Evolutionary conservation across 2,329 filamentous ascomycete genomes (phyloP).

Genomic region (Fusarium marasasianum): DNA sequence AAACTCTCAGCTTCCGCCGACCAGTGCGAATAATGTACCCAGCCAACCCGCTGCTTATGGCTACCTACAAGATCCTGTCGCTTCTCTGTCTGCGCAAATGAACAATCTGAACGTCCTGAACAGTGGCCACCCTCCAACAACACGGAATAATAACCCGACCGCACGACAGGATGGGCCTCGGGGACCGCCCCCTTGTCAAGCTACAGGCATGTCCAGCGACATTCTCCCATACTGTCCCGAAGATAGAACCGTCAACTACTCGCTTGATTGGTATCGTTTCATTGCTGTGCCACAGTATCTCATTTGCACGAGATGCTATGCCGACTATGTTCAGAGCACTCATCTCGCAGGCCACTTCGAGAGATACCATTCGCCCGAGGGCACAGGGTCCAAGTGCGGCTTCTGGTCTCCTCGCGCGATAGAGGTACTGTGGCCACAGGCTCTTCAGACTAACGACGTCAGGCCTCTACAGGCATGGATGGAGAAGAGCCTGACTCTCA

Average conservation of each 20-base stretch:
- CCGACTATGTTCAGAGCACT: conserved; percentile 48
- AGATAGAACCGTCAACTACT: conserved; percentile 41
- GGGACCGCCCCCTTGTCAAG: conserved; percentile 19
- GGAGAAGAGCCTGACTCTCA: conserved; percentile 37
- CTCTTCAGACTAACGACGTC: conserved; percentile 40
- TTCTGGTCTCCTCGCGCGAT: conserved; percentile 48
- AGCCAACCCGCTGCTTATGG: not conserved
- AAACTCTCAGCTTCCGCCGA: not conserved
- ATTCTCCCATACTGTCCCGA: conserved; percentile 44
- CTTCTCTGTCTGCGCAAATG: conserved; percentile 29
- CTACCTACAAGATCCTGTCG: conserved; percentile 4
- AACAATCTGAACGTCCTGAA: conserved; percentile 17
- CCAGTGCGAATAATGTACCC: fast-evolving
- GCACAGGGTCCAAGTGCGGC: conserved; percentile 44
- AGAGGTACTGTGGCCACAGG: conserved; percentile 48
- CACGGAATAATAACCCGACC: not conserved
- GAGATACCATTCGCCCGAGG: conserved; percentile 36
- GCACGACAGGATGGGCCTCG: conserved; percentile 2
- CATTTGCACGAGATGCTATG: conserved; percentile 55
- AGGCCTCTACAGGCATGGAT: conserved; percentile 43
- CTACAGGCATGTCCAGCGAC: conserved; percentile 37
- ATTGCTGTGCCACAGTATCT: conserved; percentile 43
- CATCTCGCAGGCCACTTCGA: conserved; percentile 45
- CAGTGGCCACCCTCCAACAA: not conserved
- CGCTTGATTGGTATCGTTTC: conserved; percentile 46